Evolutionary conservation across 352 stramenopile genomes (phyloP).

Genomic region (Blastocystis sp.): DNA sequence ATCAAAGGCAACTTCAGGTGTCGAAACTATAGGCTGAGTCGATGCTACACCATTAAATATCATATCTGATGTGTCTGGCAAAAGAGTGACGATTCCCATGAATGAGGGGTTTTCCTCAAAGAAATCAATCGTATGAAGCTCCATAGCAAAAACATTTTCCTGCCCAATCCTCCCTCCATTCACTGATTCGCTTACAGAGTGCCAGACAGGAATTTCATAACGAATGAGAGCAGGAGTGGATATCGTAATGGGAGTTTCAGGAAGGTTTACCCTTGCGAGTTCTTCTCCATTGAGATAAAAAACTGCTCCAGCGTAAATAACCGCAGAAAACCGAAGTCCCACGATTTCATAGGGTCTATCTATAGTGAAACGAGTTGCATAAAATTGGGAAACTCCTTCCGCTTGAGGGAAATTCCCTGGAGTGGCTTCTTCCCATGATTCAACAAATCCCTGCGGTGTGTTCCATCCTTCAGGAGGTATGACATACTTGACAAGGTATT

Average conservation of each 20-base stretch:
- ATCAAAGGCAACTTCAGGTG: not conserved
- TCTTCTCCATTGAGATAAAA: constrained; percentile 39
- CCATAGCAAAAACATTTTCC: not conserved
- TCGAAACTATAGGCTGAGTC: too few relatives aligned
- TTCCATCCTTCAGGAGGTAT: not conserved
- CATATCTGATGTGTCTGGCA: not conserved
- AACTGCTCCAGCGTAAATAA: constrained; percentile 5
- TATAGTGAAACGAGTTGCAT: not conserved
- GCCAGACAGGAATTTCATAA: not conserved
- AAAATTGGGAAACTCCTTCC: not conserved
- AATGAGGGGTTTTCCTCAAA: not conserved
- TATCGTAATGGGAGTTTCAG: not conserved
- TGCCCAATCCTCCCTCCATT: not conserved
- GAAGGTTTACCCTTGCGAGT: not conserved
- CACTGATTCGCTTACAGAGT: not conserved
- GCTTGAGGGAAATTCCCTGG: not conserved
- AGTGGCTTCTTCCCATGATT: not conserved
- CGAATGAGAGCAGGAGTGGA: not conserved
- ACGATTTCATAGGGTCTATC: not conserved
- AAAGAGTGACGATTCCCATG: not conserved
- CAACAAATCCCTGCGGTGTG: not conserved
- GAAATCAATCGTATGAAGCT: not conserved
- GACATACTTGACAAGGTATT: not conserved
- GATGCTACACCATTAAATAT: not conserved
- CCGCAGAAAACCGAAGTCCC: not conserved